phyloP scores from a whole-genome alignment of 2,329 filamentous ascomycete species.

The Hypoxylon rubiginosum region DNA sequence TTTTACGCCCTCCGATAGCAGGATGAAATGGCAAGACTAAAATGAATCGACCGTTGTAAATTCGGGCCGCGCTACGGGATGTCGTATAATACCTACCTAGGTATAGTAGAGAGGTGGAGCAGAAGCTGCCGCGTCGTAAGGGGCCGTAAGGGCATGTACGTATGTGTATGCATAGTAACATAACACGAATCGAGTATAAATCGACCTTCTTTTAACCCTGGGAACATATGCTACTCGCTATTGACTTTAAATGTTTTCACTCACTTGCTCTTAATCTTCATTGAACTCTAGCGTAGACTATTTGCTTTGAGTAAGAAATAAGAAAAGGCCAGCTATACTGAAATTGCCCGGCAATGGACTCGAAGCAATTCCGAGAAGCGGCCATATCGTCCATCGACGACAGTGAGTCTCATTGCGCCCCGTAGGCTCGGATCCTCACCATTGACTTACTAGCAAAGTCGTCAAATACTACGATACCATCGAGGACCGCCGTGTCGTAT shows the following conservation, averaged over 20 bases:
- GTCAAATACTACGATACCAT: conserved; percentile 86
- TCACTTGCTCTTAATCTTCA: not conserved
- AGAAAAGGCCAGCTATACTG: not conserved
- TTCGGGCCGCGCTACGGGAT: conserved; percentile 6
- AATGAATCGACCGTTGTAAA: conserved; percentile 9
- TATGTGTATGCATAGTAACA: conserved; percentile 1
- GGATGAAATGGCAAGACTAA: conserved; percentile 8
- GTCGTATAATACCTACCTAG: not conserved
- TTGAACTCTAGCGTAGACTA: not conserved
- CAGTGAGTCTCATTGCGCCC: conserved; percentile 66
- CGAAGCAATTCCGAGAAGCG: conserved; percentile 80
- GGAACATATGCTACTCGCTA: not conserved
- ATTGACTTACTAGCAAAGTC: conserved; percentile 65
- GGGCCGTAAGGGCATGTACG: not conserved
- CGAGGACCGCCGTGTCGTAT: conserved; percentile 77
- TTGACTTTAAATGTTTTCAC: no score
- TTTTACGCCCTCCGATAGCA: conserved; percentile 28
- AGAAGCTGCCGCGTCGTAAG: conserved; percentile 9
- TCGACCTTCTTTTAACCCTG: not conserved
- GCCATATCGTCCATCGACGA: conserved; percentile 85
- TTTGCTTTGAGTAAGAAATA: not conserved
- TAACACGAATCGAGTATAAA: conserved; percentile 7
- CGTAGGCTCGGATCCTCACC: conserved; percentile 19
- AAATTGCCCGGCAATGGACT: conserved; percentile 73
- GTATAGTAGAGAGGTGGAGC: conserved; percentile 25